These are phyloP conservation scores for Pelargonium citronellum DNA, from an alignment of 441 rosid genomes.

Conservation along the genomic window DNA sequence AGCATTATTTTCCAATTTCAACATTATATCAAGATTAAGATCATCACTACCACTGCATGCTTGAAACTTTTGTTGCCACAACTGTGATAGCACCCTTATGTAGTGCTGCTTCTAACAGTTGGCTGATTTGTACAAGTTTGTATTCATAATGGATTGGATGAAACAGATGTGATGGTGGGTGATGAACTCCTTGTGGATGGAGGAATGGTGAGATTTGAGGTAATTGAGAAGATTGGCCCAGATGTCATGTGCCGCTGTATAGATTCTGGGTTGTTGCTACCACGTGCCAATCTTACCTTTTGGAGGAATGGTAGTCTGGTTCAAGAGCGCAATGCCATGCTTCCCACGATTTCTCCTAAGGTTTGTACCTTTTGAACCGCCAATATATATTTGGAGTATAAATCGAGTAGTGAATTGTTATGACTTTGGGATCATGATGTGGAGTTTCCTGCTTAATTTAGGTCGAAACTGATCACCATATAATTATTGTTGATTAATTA, in stretches of 20 bases:
- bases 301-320: conserved; percentile 96
- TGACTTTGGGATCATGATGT: background rate
- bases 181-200: conserved; percentile 92
- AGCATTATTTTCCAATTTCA: background rate
- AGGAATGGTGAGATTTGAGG: conserved; percentile 98
- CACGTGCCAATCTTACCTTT: conserved; percentile 88
- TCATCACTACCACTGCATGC: background rate
- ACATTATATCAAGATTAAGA: background rate
- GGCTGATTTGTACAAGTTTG: background rate
- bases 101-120: background rate
- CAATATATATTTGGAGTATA: background rate
- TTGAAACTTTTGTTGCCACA: background rate
- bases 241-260: conserved; percentile 88
- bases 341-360: conserved; percentile 94
- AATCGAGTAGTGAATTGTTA: background rate
- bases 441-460: background rate
- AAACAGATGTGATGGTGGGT: conserved; percentile 8
- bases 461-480: background rate
- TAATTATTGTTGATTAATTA: background rate
- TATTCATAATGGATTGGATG: background rate
- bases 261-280: conserved; percentile 88
- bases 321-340: conserved; percentile 87
- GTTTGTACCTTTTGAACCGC: conserved; percentile 26
- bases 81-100: background rate
- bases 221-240: conserved; percentile 86